Percentiles rank a stretch among this genome's conserved stretches.
Evolutionary conservation across 306 rosid species (phyloP).

Genomic region (Ormosia emarginata): DNA sequence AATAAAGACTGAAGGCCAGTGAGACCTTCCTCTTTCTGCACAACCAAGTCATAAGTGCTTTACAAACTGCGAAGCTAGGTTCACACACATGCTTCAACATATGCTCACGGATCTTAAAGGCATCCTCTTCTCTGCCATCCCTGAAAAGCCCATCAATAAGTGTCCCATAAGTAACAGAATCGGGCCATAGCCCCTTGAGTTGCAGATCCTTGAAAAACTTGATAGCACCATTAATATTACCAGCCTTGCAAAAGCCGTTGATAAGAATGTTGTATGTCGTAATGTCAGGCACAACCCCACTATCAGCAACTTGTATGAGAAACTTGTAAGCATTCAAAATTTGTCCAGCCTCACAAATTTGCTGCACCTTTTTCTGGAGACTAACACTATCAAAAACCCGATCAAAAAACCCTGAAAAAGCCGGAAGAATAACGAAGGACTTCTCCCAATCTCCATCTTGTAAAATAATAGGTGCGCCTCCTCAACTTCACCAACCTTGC

Average conservation of each 20-base stretch:
- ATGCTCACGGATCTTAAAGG: constrained; percentile 45
- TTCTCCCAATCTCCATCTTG: constrained; percentile 87
- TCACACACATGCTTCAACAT: constrained; percentile 53
- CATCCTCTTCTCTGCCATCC: constrained; percentile 58
- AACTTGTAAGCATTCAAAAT: constrained; percentile 69
- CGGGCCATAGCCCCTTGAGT: constrained; percentile 60
- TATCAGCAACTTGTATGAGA: constrained; percentile 49
- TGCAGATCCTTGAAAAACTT: constrained; percentile 67
- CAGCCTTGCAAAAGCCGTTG: constrained; percentile 55
- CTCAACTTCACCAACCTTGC: constrained; percentile 55
- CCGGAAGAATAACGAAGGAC: constrained; percentile 62
- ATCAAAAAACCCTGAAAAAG: constrained; percentile 65
- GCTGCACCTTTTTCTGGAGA: constrained; percentile 58
- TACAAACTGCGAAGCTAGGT: constrained; percentile 45
- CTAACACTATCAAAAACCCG: constrained; percentile 43
- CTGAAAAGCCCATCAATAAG: constrained; percentile 69
- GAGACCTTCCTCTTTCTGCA: constrained; percentile 51
- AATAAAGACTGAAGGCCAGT: constrained; percentile 57
- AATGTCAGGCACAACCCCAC: constrained; percentile 59
- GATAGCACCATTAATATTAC: constrained; percentile 47
- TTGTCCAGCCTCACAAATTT: constrained; percentile 57
- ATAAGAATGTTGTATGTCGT: constrained; percentile 75
- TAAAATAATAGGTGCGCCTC: constrained; percentile 61
- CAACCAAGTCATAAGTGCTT: constrained; percentile 69
- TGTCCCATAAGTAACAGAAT: constrained; percentile 73